Evolutionary conservation across 2,329 filamentous ascomycete species (phyloP).

Genomic region (Tolypocladium nubicola): DNA sequence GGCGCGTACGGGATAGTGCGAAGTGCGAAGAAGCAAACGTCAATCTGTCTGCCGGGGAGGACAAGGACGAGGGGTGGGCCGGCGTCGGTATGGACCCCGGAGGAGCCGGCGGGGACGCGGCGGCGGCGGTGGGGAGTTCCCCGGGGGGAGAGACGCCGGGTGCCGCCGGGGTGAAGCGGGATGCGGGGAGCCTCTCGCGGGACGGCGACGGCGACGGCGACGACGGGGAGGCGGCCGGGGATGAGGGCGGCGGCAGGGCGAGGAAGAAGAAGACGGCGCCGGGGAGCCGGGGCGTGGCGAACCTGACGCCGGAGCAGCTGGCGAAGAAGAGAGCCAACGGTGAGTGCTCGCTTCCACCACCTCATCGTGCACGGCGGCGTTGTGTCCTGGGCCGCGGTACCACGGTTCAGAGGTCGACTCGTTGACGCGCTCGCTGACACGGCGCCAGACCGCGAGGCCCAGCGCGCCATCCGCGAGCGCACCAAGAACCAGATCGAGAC

Average conservation of each 20-base stretch:
- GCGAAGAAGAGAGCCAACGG: constrained; percentile 54
- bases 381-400: neutral
- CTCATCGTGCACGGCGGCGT: neutral
- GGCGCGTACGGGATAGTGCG: neutral
- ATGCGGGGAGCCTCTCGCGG: neutral
- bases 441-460: constrained; percentile 64
- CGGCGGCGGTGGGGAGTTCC: neutral
- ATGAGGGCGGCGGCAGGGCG: constrained; percentile 7
- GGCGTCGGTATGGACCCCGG: neutral
- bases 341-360: constrained; percentile 17
- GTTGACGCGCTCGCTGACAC: neutral
- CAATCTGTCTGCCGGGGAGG: neutral
- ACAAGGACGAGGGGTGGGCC: neutral
- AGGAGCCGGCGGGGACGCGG: neutral
- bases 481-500: constrained; percentile 71
- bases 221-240: neutral
- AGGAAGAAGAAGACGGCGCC: constrained; percentile 37
- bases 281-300: constrained; percentile 42
- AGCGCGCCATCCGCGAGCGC: constrained; percentile 73
- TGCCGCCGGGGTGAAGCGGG: neutral
- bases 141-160: neutral
- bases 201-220: neutral
- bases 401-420: neutral
- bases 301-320: constrained; percentile 64
- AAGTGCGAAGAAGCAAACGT: neutral